Evolutionary conservation across 805 yeast species (phyloP), one percentile per base, ranked within the genome.

Genomic region (Torulaspora franciscae): DNA sequence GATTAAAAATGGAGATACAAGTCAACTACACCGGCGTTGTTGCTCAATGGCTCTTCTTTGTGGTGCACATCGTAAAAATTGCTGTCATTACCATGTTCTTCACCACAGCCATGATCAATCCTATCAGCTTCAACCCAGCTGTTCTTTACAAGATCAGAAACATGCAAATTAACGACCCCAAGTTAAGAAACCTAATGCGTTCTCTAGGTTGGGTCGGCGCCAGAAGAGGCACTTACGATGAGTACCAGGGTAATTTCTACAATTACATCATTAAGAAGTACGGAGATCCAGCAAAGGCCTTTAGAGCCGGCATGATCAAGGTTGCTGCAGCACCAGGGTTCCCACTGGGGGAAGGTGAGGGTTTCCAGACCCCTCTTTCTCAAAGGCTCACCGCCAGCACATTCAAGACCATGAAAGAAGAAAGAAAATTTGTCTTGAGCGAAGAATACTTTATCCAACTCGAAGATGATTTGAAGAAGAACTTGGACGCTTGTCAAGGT

Each of bases 191-290:
- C 19, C 71, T 76, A 47, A 74, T 90, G 55, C 54, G 80, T 27
- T 65, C 67, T 3, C 69, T 90, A 54, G 98, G 98, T 39, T 93
- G 98, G 98, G 88, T 96, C n/a, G 95, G 96, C 43, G 76, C 93
- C 19, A 83, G 81, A 65, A 81, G 81, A 54, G 83, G 83, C 10
- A 74, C 82, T 15, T 68, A 79, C 23, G 83, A 79, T 32, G 88
- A 80, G 51, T 91, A 83, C 74, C 77, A 77, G 57, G 83, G 80
- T 49, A 73, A 68, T 57, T 83, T 79, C 72, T 79, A 91, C 57
- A 79, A 81, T 40, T 68, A 67, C 55, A 74, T 75, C 57, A 77
- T 85, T 61, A 75, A 80, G 53, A 72, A 77, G 56, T 77, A 72
- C 54, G 96, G 95, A 47, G 86, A 88, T 19, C 71, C 86, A 56